These are phyloP conservation scores for Colletotrichum siamense DNA, from an alignment of 2,329 filamentous ascomycete species.

Conservation along the genomic window DNA sequence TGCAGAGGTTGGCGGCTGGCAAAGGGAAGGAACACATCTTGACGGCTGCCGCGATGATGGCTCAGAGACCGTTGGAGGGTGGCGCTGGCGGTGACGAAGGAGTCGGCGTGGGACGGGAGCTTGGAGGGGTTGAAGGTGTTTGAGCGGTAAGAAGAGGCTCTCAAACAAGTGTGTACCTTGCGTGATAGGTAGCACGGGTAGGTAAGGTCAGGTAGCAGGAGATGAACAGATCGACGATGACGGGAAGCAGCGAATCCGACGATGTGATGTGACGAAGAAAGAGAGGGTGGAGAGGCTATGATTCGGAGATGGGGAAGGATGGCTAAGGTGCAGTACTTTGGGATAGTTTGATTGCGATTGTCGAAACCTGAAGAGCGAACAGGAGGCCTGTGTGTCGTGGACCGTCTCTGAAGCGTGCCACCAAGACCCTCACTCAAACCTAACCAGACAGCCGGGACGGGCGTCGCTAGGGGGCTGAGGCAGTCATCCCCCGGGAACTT, in stretches of 20 bases:
- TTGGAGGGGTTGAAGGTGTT: neutral
- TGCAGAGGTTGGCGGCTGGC: neutral
- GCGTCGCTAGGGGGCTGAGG: neutral
- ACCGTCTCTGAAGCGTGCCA: neutral
- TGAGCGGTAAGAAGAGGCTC: neutral
- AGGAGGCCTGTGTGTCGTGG: neutral
- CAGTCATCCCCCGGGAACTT: neutral
- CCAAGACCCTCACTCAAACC: neutral
- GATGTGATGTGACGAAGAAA: neutral
- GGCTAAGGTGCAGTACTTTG: neutral
- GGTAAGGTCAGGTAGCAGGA: neutral
- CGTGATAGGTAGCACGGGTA: neutral
- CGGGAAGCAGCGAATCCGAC: neutral
- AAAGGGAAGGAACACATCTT: neutral
- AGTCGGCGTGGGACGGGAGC: neutral
- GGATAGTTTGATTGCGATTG: neutral
- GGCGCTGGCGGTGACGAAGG: neutral
- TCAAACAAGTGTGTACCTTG: neutral
- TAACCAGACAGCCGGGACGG: slow-evolving; percentile 12
- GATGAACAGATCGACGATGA: neutral
- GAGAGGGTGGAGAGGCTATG: neutral
- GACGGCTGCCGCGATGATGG: neutral
- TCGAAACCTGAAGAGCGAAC: neutral
- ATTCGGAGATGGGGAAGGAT: neutral
- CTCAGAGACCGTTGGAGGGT: neutral